Evolutionary conservation across 768 basidiomycete species (phyloP).

Genomic region (Pulveroboletus sp.): DNA sequence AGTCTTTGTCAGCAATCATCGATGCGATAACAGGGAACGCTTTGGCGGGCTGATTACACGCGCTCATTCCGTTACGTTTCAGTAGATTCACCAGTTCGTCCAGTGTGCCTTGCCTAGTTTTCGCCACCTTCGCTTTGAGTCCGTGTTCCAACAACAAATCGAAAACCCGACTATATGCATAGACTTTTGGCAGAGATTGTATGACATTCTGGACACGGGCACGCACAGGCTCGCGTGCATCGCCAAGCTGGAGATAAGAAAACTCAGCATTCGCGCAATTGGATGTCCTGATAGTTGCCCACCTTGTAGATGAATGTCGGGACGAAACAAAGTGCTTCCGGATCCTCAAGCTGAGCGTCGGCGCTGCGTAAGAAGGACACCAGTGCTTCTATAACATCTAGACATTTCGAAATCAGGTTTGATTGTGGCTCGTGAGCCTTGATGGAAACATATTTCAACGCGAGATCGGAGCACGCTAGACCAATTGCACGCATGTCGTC

Average conservation of each 20-base stretch:
- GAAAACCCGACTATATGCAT: slow-evolving; percentile 90
- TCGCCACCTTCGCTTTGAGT: slow-evolving; percentile 83
- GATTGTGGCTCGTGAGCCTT: slow-evolving; percentile 88
- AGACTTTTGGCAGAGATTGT: slow-evolving; percentile 80
- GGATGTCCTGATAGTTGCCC: slow-evolving; percentile 1
- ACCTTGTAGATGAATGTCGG: slow-evolving; percentile 91
- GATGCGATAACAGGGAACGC: slow-evolving; percentile 73
- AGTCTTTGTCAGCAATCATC: slow-evolving; percentile 86
- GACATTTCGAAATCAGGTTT: slow-evolving; percentile 78
- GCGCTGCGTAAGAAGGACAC: slow-evolving; percentile 67
- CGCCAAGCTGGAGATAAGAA: slow-evolving; percentile 66
- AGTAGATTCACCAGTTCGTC: slow-evolving; percentile 77
- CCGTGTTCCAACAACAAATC: slow-evolving; percentile 85
- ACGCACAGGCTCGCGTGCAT: slow-evolving; percentile 80
- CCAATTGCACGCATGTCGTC: slow-evolving; percentile 59
- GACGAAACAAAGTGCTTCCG: slow-evolving; percentile 83
- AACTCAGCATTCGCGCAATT: background rate
- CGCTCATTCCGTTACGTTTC: slow-evolving; percentile 75
- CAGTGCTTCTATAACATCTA: slow-evolving; percentile 81
- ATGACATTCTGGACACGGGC: slow-evolving; percentile 79
- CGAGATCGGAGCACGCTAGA: slow-evolving; percentile 84
- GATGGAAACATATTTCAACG: slow-evolving; percentile 90
- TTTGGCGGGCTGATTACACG: slow-evolving; percentile 71
- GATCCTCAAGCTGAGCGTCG: slow-evolving; percentile 76
- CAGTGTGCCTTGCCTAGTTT: slow-evolving; percentile 81